Conservation (phyloP, 1,284 basidiomycete genomes). For the Abortiporus biennis region DNA sequence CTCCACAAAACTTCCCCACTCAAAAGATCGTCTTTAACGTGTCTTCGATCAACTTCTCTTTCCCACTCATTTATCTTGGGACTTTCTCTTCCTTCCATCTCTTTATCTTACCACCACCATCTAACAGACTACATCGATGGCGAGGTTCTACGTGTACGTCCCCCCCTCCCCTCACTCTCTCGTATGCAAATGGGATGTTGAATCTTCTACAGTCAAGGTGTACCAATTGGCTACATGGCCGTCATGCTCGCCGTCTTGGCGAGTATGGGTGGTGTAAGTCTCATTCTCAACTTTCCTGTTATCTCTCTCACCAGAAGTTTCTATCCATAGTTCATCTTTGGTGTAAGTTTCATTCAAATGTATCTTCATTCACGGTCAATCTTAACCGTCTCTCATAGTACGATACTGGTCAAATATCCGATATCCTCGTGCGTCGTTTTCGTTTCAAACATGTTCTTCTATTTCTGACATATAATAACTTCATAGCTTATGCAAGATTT, state of each 20-base stretch:
- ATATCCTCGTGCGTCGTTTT: constrained; percentile 39
- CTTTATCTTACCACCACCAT: no score
- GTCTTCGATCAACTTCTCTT: no score
- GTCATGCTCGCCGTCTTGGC: constrained; percentile 66
- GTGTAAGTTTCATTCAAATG: constrained; percentile 24
- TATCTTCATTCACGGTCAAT: neutral
- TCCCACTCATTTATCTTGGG: no score
- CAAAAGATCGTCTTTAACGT: no score
- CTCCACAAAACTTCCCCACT: no score
- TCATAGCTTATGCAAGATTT: constrained; percentile 63
- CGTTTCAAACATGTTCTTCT: neutral
- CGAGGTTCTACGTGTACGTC: constrained; percentile 17
- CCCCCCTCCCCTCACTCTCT: neutral
- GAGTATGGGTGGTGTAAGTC: constrained; percentile 59
- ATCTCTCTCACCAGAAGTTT: neutral
- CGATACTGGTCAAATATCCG: constrained; percentile 76
- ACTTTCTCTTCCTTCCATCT: no score
- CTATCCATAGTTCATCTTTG: constrained; percentile 62
- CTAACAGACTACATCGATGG: no score
- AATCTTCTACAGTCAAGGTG: constrained; percentile 25
- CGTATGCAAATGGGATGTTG: neutral
- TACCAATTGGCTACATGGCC: constrained; percentile 54
- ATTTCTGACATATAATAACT: neutral
- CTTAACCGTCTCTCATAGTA: constrained; percentile 28
- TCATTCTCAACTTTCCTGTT: constrained; percentile 1